Evolutionary conservation across 176 grass and related monocot species (phyloP).

Genomic region (Eleusine coracana): DNA sequence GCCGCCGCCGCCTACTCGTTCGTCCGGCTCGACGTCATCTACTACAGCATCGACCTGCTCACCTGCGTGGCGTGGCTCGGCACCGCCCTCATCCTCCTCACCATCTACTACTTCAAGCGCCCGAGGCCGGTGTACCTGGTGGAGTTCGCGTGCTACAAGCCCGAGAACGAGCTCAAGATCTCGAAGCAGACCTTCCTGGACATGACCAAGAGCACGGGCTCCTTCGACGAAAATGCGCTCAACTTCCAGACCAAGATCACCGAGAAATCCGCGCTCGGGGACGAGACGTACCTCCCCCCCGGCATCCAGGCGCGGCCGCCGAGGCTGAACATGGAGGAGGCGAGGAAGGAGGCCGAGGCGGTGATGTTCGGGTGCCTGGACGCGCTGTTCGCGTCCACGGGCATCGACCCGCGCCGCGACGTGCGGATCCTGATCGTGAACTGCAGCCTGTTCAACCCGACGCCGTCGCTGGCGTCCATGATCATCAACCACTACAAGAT

Average conservation of each 20-base stretch:
- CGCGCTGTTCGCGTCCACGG: slow-evolving; percentile 55
- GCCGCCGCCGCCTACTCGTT: slow-evolving; percentile 46
- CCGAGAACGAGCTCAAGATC: slow-evolving; percentile 63
- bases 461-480: slow-evolving; percentile 75
- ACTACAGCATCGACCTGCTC: slow-evolving; percentile 65
- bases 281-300: slow-evolving; percentile 67
- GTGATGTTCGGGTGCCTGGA: slow-evolving; percentile 83
- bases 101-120: slow-evolving; percentile 67
- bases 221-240: slow-evolving; percentile 53
- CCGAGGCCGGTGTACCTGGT: slow-evolving; percentile 73
- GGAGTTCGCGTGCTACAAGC: slow-evolving; percentile 78
- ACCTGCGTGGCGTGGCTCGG: slow-evolving; percentile 61
- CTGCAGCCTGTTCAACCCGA: slow-evolving; percentile 85
- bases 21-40: slow-evolving; percentile 59
- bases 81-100: slow-evolving; percentile 52
- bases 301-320: slow-evolving; percentile 66
- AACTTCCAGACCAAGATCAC: slow-evolving; percentile 82
- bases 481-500: slow-evolving; percentile 78
- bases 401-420: slow-evolving; percentile 64
- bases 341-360: slow-evolving; percentile 60
- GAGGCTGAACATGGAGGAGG: slow-evolving; percentile 66
- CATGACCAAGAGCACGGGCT: slow-evolving; percentile 61
- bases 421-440: slow-evolving; percentile 70
- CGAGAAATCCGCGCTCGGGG: slow-evolving; percentile 57
- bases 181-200: slow-evolving; percentile 65